phyloP scores from a whole-genome alignment of 139 green algal genomes.

The Closterium sp. region DNA sequence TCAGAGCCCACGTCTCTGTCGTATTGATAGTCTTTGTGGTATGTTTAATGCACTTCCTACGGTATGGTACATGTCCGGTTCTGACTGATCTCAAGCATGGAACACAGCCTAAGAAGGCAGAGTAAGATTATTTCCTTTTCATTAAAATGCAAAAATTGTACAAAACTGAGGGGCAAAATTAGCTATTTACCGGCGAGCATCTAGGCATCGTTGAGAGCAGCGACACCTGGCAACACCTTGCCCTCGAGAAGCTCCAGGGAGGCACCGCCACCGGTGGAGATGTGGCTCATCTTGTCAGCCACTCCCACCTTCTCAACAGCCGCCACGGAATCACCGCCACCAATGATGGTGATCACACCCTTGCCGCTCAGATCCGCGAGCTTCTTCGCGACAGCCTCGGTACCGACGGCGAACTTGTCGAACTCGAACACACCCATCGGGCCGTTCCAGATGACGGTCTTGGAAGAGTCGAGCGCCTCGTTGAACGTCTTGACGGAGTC shows the following conservation, averaged over 20 bases:
- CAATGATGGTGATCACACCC: conserved; percentile 92
- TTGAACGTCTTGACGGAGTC: conserved; percentile 85
- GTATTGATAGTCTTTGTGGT: too few species aligned
- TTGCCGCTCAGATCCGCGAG: conserved; percentile 73
- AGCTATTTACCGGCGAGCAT: neutral
- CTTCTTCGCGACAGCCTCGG: conserved; percentile 82
- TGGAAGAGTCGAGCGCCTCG: conserved; percentile 78
- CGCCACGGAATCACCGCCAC: conserved; percentile 95
- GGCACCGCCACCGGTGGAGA: conserved; percentile 92
- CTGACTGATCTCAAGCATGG: too few species aligned
- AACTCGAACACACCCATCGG: conserved; percentile 98
- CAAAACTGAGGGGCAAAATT: neutral
- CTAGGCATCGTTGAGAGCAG: conserved; percentile 84
- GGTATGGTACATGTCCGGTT: too few species aligned
- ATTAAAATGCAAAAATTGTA: neutral
- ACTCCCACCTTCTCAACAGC: conserved; percentile 97
- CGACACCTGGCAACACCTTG: conserved; percentile 96
- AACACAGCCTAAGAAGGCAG: too few species aligned
- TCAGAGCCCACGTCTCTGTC: too few species aligned
- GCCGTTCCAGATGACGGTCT: conserved; percentile 99
- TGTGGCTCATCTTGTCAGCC: conserved; percentile 77
- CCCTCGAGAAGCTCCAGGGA: conserved; percentile 98
- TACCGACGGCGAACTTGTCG: conserved; percentile 89
- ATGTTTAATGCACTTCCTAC: too few species aligned
- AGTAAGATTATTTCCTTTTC: neutral